Conservation (phyloP, 2,329 filamentous ascomycete species). For the Ascochyta viciae-villosae region DNA sequence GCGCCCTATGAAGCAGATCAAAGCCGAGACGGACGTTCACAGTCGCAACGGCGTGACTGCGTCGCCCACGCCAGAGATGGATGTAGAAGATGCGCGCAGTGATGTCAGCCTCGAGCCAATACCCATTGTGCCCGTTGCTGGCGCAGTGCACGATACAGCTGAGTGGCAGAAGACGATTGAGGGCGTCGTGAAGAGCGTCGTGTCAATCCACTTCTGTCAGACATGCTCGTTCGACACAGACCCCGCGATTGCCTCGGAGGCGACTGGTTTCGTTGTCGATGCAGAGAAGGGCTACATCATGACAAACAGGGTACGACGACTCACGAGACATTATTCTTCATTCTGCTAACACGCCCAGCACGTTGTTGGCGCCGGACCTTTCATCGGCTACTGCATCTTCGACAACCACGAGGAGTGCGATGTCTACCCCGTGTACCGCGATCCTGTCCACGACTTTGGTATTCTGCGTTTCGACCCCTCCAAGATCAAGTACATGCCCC, state of each 20-base stretch:
- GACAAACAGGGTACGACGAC: constrained; percentile 53
- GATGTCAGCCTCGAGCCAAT: constrained; percentile 55
- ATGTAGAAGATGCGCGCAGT: constrained; percentile 42
- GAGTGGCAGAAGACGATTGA: constrained; percentile 98
- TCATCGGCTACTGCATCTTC: constrained; percentile 98
- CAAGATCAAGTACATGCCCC: constrained; percentile 95
- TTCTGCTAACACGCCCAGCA: constrained; percentile 61
- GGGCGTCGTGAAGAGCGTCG: constrained; percentile 90
- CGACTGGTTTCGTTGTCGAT: constrained; percentile 97
- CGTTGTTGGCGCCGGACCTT: constrained; percentile 92
- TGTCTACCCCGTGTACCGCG: constrained; percentile 94
- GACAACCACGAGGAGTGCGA: constrained; percentile 98
- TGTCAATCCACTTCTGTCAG: constrained; percentile 99
- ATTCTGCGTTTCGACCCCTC: constrained; percentile 96
- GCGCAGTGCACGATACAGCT: constrained; percentile 67
- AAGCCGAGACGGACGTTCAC: constrained; percentile 54
- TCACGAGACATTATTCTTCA: no score
- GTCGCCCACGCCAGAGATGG: constrained; percentile 34
- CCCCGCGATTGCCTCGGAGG: constrained; percentile 88
- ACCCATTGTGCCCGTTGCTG: constrained; percentile 17
- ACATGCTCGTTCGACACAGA: constrained; percentile 99
- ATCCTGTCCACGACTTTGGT: constrained; percentile 98
- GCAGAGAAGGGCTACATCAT: constrained; percentile 79
- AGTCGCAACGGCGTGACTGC: constrained; percentile 43
- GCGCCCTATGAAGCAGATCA: constrained; percentile 63